These are phyloP conservation scores for Candida ascalaphidarum DNA, from an alignment of 805 yeast genomes.

Conservation along the genomic window DNA sequence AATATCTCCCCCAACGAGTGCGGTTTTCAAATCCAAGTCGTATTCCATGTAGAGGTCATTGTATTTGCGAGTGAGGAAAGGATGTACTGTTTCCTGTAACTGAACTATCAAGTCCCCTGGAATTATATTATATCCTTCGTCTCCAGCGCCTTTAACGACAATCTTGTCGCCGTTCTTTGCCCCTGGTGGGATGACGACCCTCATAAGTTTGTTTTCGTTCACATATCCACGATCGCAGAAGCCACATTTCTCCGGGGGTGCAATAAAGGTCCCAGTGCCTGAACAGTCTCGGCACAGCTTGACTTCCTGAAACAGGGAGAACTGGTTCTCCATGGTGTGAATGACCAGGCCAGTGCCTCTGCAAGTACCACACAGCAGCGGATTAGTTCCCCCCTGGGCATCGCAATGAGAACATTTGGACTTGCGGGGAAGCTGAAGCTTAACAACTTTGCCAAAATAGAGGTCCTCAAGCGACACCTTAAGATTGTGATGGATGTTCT, in stretches of 20 bases:
- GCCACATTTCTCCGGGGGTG: constrained; percentile 13
- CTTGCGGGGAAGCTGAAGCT: constrained; percentile 45
- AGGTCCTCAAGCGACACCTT: constrained; percentile 47
- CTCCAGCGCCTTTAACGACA: constrained; percentile 52
- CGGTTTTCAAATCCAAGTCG: constrained; percentile 43
- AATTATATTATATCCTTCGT: constrained; percentile 47
- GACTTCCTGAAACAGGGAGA: constrained; percentile 31
- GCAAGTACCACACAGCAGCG: constrained; percentile 26
- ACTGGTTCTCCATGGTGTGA: constrained; percentile 33
- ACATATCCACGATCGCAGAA: constrained; percentile 34
- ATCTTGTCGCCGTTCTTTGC: constrained; percentile 43
- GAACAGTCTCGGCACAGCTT: constrained; percentile 23
- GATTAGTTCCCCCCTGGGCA: constrained; percentile 43
- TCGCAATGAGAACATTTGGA: constrained; percentile 41
- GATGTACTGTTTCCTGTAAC: constrained; percentile 33
- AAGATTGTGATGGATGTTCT: constrained; percentile 49
- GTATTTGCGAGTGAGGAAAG: constrained; percentile 31
- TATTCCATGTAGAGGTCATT: constrained; percentile 37
- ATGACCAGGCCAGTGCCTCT: constrained; percentile 39
- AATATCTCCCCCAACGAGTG: constrained; percentile 49
- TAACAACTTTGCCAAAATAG: constrained; percentile 48
- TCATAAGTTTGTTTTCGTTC: constrained; percentile 41
- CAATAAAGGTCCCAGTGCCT: constrained; percentile 24
- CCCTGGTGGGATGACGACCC: constrained; percentile 50
- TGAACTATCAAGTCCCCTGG: constrained; percentile 66